Base-by-base conservation (phyloP, 306 rosid genomes). In the Argentina anserina region DNA sequence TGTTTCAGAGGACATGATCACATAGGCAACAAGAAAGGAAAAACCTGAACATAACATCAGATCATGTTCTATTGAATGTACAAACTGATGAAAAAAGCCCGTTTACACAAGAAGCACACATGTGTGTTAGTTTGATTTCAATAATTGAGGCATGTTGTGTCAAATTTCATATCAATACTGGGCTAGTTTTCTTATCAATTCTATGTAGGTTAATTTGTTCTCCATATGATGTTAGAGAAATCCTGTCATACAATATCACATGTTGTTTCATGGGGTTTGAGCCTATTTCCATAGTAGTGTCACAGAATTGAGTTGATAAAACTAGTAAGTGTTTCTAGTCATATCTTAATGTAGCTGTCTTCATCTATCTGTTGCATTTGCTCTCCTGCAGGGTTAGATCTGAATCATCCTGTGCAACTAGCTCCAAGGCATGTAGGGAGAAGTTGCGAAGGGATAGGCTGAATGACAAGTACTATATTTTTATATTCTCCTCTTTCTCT, bases 361-460 rank as follows among this genome's bases (percentile, higher is more conserved):
- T 29, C 36, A 26, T 58, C 23, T 70, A 63, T 33, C 76, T 72
- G 67, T 49, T 74, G 79, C 75, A 10, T 76, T 46, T 66, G 74
- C 75, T 46, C 59, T 71, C 23, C 21, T 67, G 77, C 87, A 93
- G 98, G 88, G 92, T 76, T 64, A 82, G 94, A 80, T 73, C 89
- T 59, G 98, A 93, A 71, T 79, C 89, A 10, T 73, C 86, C 72
- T 52, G 85, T 82, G 82, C 82, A 69, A 67, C 97, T 56, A 93
- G 90, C 84, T 87, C 97, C 40, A 93, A 93, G 86, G 98, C 98
- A 17, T 91, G 96, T 79, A 80, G 98, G 75, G 98, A 93, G 86
- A 93, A 93, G 90, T 74, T 86, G 82, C 88, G 97, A 29, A 93
- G 98, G 84, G 98, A 91, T 72, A 90, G 82, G 85, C 97, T 93